These are phyloP conservation scores for Pseudevernia furfuracea DNA, from an alignment of 495 filamentous ascomycete genomes.

Conservation along the genomic window DNA sequence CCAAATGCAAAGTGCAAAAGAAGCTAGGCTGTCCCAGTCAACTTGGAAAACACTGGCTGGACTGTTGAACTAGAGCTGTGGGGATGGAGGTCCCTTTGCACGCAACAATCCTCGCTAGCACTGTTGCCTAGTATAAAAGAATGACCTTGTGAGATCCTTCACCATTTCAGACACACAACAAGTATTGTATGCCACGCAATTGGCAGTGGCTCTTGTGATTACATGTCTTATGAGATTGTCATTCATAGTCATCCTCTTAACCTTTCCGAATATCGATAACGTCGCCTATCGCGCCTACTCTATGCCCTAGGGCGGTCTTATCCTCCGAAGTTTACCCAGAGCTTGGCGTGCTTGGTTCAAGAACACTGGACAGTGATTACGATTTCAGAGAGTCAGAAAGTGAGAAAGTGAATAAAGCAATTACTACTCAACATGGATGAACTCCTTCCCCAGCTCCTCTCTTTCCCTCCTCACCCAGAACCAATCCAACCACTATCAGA, in stretches of 20 bases:
- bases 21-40: background rate
- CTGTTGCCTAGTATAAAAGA: background rate
- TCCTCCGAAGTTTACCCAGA: background rate
- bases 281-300: background rate
- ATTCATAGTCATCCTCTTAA: too few species aligned
- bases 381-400: background rate
- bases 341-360: background rate
- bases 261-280: too few species aligned
- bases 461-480: slow-evolving; percentile 38
- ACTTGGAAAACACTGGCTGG: background rate
- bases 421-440: slow-evolving; percentile 27
- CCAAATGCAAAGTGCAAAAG: background rate
- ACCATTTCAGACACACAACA: background rate
- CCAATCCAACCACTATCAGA: slow-evolving; percentile 31
- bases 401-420: too few species aligned
- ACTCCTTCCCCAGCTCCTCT: slow-evolving; percentile 32
- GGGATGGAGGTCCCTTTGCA: background rate
- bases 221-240: too few species aligned
- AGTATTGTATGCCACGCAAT: too few species aligned
- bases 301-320: too few species aligned
- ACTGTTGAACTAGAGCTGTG: background rate
- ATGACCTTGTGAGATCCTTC: background rate
- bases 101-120: background rate
- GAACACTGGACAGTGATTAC: too few species aligned
- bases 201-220: background rate